Evolutionary conservation across 352 stramenopile genomes (phyloP).

Genomic region (Hyaloperonospora brassicae): DNA sequence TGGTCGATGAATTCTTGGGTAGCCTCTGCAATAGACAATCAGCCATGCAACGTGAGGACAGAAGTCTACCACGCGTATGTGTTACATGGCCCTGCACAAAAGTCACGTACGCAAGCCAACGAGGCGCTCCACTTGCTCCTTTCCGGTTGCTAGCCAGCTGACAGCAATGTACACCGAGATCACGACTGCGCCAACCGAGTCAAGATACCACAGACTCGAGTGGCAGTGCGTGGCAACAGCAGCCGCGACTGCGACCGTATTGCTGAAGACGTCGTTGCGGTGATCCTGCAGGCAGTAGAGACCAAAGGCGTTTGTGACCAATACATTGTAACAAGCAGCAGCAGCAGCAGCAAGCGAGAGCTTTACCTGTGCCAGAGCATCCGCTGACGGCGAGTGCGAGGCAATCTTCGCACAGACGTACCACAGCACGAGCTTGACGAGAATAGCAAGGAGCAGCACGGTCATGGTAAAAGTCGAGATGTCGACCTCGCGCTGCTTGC

Average conservation of each 20-base stretch:
- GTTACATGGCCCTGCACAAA: too few species aligned
- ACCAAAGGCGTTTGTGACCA: neutral
- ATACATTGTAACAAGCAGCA: constrained; percentile 2
- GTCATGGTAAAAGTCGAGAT: constrained; percentile 58
- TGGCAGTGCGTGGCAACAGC: constrained; percentile 56
- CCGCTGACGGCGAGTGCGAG: constrained; percentile 53
- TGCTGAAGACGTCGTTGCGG: constrained; percentile 95
- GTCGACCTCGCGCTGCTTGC: constrained; percentile 54
- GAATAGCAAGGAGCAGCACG: constrained; percentile 65
- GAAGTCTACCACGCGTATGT: too few species aligned
- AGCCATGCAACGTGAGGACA: constrained; percentile 4
- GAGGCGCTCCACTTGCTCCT: constrained; percentile 91
- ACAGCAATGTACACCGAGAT: constrained; percentile 96
- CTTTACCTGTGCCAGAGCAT: constrained; percentile 61
- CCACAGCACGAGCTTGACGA: constrained; percentile 79
- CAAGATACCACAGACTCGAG: constrained; percentile 87
- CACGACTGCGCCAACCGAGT: constrained; percentile 90
- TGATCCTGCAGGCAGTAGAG: constrained; percentile 77
- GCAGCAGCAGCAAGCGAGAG: constrained; percentile 1
- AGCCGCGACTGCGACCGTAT: constrained; percentile 86
- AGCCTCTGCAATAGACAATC: constrained; percentile 44
- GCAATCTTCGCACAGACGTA: constrained; percentile 67
- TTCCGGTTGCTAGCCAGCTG: constrained; percentile 92
- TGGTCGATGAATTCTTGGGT: constrained; percentile 92
- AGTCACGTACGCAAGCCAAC: constrained; percentile 69